Conservation (phyloP, 345 rosid genomes). For the Eucalyptus polybractea region DNA sequence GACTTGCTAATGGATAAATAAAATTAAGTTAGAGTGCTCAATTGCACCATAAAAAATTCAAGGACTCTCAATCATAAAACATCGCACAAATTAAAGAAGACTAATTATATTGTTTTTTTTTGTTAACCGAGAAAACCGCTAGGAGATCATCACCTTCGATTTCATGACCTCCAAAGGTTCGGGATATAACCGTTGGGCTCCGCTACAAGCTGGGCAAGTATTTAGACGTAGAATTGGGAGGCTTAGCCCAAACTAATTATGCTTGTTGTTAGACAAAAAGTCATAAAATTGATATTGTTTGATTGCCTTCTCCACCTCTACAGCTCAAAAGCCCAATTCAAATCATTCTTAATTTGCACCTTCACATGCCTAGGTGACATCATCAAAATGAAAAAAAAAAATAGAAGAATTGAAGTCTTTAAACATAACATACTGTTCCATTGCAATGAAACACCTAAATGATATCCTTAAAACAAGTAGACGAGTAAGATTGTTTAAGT, state of each 20-base stretch:
- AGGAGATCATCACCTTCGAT: too few relatives aligned
- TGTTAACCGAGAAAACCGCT: too few relatives aligned
- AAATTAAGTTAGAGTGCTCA: background rate
- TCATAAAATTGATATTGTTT: background rate
- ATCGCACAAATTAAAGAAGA: background rate
- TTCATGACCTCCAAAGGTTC: too few relatives aligned
- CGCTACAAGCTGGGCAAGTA: too few relatives aligned
- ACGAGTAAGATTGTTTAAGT: background rate
- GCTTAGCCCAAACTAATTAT: background rate
- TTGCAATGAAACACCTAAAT: background rate
- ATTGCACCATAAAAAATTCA: background rate
- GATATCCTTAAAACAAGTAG: background rate
- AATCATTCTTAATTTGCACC: background rate
- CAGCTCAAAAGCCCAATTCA: background rate
- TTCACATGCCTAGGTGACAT: background rate
- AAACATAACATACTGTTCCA: background rate
- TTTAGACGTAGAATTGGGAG: too few relatives aligned
- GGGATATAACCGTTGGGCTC: too few relatives aligned
- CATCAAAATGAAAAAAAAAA: background rate
- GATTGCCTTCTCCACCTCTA: background rate
- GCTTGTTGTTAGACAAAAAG: background rate
- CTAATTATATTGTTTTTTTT: background rate
- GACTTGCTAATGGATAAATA: background rate
- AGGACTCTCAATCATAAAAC: background rate
- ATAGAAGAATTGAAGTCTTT: background rate